A percentile compares a stretch with the other conserved stretches of the same genome.
Conservation (phyloP, 192 early-diverging fungal genomes). For the Entophlyctis helioformis region DNA sequence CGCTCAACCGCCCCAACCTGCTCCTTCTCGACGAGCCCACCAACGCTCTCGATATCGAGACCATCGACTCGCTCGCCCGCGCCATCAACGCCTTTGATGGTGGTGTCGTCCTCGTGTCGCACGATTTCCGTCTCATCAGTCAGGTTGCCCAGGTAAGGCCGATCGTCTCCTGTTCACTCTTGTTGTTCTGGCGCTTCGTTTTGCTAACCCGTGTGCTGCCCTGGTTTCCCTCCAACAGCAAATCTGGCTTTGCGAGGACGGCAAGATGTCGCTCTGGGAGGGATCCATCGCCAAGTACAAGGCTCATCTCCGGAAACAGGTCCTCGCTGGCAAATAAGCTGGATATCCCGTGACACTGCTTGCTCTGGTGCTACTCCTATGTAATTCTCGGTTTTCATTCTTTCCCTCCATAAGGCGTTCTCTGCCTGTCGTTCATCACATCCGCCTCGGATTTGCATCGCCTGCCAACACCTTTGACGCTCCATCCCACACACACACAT, state of each 20-base stretch:
- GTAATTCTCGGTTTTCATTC: no score
- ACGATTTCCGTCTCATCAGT: constrained; percentile 96
- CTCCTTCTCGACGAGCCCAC: constrained; percentile 98
- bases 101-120: constrained; percentile 93
- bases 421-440: no score
- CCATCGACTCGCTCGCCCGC: constrained; percentile 88
- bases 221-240: constrained; percentile 20
- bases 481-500: no score
- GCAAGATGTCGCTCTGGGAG: constrained; percentile 57
- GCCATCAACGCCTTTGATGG: constrained; percentile 93
- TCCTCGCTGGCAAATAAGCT: constrained; percentile 27
- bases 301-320: constrained; percentile 70
- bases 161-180: background rate
- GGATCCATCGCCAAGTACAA: constrained; percentile 88
- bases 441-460: no score
- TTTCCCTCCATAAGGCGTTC: no score
- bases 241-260: constrained; percentile 88
- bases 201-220: constrained; percentile 4
- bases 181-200: background rate
- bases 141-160: constrained; percentile 80
- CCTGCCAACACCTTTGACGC: no score
- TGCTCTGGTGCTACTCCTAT: no score
- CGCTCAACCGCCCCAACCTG: constrained; percentile 80
- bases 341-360: no score
- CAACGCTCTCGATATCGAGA: constrained; percentile 80